Evolutionary conservation across 768 basidiomycete species (phyloP).

Genomic region (Lactarius vividus): DNA sequence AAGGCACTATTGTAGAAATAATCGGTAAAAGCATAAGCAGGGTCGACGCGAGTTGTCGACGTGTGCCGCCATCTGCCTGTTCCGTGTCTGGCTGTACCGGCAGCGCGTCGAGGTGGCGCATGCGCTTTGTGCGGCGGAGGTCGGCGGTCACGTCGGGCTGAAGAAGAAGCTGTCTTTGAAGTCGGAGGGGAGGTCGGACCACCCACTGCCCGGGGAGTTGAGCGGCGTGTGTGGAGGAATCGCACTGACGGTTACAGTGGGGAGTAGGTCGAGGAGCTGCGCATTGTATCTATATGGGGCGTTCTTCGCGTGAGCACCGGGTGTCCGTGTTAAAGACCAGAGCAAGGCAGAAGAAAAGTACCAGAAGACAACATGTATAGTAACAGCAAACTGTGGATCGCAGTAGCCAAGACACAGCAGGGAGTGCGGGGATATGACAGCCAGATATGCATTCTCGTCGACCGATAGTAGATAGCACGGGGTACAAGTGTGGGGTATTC

Average conservation of each 20-base stretch:
- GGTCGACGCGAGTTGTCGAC: slow-evolving; percentile 33
- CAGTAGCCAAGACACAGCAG: neutral
- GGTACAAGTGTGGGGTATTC: neutral
- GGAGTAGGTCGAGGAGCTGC: slow-evolving; percentile 62
- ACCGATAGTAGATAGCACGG: neutral
- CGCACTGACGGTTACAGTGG: slow-evolving; percentile 11
- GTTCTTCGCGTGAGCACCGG: neutral
- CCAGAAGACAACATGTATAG: neutral
- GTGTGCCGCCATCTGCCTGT: slow-evolving; percentile 68
- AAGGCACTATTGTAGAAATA: no score
- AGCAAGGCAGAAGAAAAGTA: slow-evolving; percentile 27
- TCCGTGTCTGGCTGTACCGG: slow-evolving; percentile 52
- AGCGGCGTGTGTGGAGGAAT: slow-evolving; percentile 30
- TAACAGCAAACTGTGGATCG: neutral
- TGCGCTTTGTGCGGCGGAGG: slow-evolving; percentile 64
- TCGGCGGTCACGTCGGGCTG: slow-evolving; percentile 60
- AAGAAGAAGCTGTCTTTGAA: slow-evolving; percentile 84
- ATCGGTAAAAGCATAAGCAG: no score
- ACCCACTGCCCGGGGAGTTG: slow-evolving; percentile 61
- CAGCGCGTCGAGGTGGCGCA: slow-evolving; percentile 52
- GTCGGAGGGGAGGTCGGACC: slow-evolving; percentile 86
- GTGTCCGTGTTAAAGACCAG: neutral
- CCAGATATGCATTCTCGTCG: neutral
- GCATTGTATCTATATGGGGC: slow-evolving; percentile 69
- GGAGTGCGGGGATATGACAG: neutral